Base-by-base conservation (phyloP, 2,329 filamentous ascomycete genomes). In the Penicillium sp. region DNA sequence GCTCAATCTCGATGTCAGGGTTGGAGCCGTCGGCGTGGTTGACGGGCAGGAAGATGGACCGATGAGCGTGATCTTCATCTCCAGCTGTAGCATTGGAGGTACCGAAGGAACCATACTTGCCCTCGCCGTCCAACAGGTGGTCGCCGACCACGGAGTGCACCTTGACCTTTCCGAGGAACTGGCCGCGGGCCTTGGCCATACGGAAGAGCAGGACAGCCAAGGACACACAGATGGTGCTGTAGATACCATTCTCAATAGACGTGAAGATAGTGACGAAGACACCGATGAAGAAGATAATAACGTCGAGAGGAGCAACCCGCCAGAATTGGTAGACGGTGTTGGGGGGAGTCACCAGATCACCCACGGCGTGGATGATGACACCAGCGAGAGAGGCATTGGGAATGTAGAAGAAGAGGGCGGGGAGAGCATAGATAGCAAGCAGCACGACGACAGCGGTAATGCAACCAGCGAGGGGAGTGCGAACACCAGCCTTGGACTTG, bases 291-390 rank as follows among this genome's bases (percentile, higher is more conserved):
- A 97, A 99, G 74, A 98, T 93, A 53, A 95, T 70, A 0, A 96
- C 91, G 75, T 99, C 95, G 1, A 97, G 75, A 0, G 95, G 95
- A 0, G 92, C 95, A 6, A 97, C 91, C 45, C 89, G 87, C 94
- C 94, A 99, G 81, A 98, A 99, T 72, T 95, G 91, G 77, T 97
- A 97, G 13, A 98, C 85, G 0, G 91, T 93, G 75, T 96, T 93
- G 4, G 94, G 94, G 0, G 92, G 89, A 0, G 93, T 96, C 75
- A 98, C 91, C 59, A 99, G 81, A 75, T 98, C 94, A 61, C 91
- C 91, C 2, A 98, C 94, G 2, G 95, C 95, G 75, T 98, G 94
- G 65, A 98, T 97, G 68, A 98, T 97, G 73, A 98, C 92, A 28
- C 89, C 95, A 0, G 93, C 85, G 1, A 98, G 85, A 3, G 89